A percentile compares a stretch with the other conserved stretches of the same genome.
phyloP scores from a whole-genome alignment of 345 rosid species.

The Xanthoceras sorbifolium region DNA sequence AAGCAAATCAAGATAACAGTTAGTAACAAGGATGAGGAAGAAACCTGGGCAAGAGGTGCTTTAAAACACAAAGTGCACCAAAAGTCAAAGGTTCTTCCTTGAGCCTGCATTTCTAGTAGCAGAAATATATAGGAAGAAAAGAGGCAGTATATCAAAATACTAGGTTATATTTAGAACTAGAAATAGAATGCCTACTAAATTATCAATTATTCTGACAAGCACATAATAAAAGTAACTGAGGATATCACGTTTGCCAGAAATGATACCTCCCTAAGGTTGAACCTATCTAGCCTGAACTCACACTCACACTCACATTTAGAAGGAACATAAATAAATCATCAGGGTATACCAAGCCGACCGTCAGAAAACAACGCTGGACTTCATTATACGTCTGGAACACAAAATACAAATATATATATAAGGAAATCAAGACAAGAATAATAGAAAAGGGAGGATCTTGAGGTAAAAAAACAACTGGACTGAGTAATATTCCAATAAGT shows the following conservation, averaged over 20 bases:
- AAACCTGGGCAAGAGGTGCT: slow-evolving; percentile 94
- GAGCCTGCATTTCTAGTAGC: slow-evolving; percentile 79
- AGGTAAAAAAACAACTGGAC: slow-evolving; percentile 14
- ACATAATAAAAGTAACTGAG: not conserved
- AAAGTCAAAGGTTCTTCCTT: slow-evolving; percentile 89
- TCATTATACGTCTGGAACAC: slow-evolving; percentile 85
- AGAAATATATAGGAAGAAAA: slow-evolving; percentile 12
- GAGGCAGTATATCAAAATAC: slow-evolving; percentile 14
- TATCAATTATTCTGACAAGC: not conserved
- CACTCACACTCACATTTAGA: slow-evolving; percentile 81
- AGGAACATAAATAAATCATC: slow-evolving; percentile 90
- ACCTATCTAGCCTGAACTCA: slow-evolving; percentile 14
- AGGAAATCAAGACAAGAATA: not conserved
- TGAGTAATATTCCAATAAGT: slow-evolving; percentile 6
- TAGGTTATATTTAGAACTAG: not conserved
- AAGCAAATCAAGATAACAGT: slow-evolving; percentile 20
- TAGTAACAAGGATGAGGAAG: slow-evolving; percentile 18
- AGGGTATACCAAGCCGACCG: slow-evolving; percentile 80
- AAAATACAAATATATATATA: not conserved
- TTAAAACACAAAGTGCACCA: slow-evolving; percentile 84
- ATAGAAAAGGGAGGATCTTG: not conserved
- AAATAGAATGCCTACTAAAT: not conserved
- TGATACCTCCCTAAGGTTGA: not conserved
- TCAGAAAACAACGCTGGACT: slow-evolving; percentile 91
- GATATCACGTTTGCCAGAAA: not conserved